Evolutionary conservation across 495 filamentous ascomycete species (phyloP).

Genomic region (Beverwykella pulmonaria): DNA sequence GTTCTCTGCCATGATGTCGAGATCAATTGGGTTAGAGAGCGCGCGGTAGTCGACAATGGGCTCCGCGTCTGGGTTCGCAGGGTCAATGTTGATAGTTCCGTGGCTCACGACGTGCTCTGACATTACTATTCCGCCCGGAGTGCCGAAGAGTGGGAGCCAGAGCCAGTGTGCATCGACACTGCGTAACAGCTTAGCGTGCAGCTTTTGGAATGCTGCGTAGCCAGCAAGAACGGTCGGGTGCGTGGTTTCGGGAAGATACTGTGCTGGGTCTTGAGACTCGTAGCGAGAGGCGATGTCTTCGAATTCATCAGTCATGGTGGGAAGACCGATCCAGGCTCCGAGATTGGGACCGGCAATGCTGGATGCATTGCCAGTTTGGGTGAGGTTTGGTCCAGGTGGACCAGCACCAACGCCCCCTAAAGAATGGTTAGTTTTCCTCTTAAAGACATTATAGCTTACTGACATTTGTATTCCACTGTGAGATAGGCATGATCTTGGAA

Average conservation of each 20-base stretch:
- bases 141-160: conserved; percentile 5
- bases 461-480: not conserved
- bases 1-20: conserved; percentile 25
- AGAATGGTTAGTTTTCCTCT: not conserved
- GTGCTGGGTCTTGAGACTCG: not conserved
- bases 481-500: conserved; percentile 23
- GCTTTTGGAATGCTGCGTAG: conserved; percentile 1
- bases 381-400: not conserved
- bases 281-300: conserved; percentile 4
- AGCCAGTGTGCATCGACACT: not conserved
- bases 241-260: not conserved
- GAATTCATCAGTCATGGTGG: conserved; percentile 1
- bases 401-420: not conserved
- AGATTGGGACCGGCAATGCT: conserved; percentile 2
- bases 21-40: conserved; percentile 33
- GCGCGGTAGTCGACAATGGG: conserved; percentile 35
- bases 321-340: conserved; percentile 3
- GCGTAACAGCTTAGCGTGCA: not conserved
- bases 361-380: conserved; percentile 4
- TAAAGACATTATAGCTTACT: not conserved
- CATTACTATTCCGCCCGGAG: not conserved
- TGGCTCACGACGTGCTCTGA: not conserved
- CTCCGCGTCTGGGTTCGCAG: conserved; percentile 1
- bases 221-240: not conserved
- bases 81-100: conserved; percentile 33